phyloP scores from a whole-genome alignment of 176 grass and related monocot species.

The Juncus effusus region DNA sequence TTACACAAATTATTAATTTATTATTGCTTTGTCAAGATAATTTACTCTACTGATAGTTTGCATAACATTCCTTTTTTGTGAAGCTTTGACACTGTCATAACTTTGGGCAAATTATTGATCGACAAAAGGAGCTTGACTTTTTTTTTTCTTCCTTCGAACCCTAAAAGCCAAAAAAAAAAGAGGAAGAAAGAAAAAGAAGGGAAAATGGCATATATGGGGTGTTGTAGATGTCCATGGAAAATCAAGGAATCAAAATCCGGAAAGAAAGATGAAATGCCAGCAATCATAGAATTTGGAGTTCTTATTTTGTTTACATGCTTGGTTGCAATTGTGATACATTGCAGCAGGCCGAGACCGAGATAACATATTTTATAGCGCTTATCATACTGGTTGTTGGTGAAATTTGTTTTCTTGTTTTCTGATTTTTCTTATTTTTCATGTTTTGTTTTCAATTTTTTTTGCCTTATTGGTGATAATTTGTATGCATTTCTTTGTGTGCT shows the following conservation, averaged over 20 bases:
- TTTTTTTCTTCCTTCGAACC: too few relatives aligned
- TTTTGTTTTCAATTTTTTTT: slow-evolving; percentile 5
- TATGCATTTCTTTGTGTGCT: too few relatives aligned
- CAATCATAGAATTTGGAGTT: not conserved
- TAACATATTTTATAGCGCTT: not conserved
- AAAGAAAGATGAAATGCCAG: not conserved
- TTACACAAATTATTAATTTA: too few relatives aligned
- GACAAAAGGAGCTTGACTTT: too few relatives aligned
- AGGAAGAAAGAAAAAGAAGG: too few relatives aligned
- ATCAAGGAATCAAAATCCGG: not conserved
- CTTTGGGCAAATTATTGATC: too few relatives aligned
- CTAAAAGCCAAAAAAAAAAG: too few relatives aligned
- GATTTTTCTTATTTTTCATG: not conserved
- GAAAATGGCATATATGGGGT: too few relatives aligned
- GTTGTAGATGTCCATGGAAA: not conserved
- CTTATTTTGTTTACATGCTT: not conserved
- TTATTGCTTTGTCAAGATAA: too few relatives aligned
- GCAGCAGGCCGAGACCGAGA: not conserved
- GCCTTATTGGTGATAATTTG: not conserved
- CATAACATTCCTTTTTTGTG: too few relatives aligned
- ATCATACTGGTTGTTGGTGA: not conserved
- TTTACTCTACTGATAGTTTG: too few relatives aligned
- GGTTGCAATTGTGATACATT: not conserved
- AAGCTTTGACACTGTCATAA: too few relatives aligned
- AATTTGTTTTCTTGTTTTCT: not conserved